Conservation (phyloP, 2,329 filamentous ascomycete species). For the Pleurostoma richardsiae region DNA sequence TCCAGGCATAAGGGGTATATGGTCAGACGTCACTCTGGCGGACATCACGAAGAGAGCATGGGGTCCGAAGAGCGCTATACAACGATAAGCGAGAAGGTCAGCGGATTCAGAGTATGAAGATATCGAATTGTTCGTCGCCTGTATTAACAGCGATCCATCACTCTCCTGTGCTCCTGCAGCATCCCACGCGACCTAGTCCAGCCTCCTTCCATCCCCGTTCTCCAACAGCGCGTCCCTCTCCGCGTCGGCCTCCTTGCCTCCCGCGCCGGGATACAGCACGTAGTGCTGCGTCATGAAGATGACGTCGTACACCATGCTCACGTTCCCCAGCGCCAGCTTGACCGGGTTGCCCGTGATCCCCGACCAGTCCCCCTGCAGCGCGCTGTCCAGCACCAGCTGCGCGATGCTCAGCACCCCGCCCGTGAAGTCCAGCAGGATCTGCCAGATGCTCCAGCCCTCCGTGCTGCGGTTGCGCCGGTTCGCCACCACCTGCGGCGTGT, state of each 20-base stretch:
- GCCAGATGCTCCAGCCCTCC: slow-evolving; percentile 77
- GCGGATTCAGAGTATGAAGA: too few species aligned
- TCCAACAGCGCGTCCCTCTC: slow-evolving; percentile 32
- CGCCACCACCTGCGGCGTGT: slow-evolving; percentile 77
- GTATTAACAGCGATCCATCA: too few species aligned
- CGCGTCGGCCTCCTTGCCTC: slow-evolving; percentile 14
- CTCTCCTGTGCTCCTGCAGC: not conserved
- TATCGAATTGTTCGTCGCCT: too few species aligned
- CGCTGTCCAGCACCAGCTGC: slow-evolving; percentile 82
- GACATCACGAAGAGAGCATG: too few species aligned
- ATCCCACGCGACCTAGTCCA: slow-evolving; percentile 16
- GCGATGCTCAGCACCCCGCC: slow-evolving; percentile 77
- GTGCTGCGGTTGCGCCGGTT: slow-evolving; percentile 87
- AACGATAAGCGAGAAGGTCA: too few species aligned
- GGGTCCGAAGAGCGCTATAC: too few species aligned
- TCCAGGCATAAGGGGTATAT: too few species aligned
- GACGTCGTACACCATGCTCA: slow-evolving; percentile 80
- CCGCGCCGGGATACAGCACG: slow-evolving; percentile 56
- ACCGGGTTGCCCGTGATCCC: slow-evolving; percentile 88
- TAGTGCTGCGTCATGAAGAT: slow-evolving; percentile 90
- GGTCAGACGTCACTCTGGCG: too few species aligned
- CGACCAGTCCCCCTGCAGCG: slow-evolving; percentile 79
- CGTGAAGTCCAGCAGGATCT: slow-evolving; percentile 77
- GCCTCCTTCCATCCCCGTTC: slow-evolving; percentile 21
- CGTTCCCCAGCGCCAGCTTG: slow-evolving; percentile 81